phyloP scores from a whole-genome alignment of 2,329 filamentous ascomycete genomes.

The Ophiosphaerella herpotricha region DNA sequence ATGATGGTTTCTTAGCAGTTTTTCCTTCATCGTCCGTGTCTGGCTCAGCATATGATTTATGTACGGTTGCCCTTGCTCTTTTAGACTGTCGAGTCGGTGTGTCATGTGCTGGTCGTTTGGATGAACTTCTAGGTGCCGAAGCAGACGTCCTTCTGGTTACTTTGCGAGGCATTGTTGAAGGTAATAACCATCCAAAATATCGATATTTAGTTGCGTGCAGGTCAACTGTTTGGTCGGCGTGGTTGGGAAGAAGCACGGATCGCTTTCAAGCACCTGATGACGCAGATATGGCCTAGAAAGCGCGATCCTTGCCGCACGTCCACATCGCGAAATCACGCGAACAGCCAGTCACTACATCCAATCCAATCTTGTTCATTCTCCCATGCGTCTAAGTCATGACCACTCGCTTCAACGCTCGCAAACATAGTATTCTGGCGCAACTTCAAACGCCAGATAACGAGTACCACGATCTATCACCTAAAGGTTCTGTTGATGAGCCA shows the following conservation, averaged over 20 bases:
- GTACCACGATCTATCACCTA: conserved; percentile 85
- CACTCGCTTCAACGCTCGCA: conserved; percentile 58
- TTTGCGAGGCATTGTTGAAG: conserved; percentile 37
- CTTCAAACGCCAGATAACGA: conserved; percentile 70
- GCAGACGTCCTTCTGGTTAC: conserved; percentile 18
- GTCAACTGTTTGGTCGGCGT: conserved; percentile 9
- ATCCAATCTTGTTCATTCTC: too few species aligned
- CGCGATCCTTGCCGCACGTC: conserved; percentile 13
- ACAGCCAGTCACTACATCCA: not conserved
- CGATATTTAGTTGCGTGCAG: too few species aligned
- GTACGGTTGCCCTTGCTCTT: conserved; percentile 37
- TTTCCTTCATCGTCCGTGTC: conserved; percentile 31
- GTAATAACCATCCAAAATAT: too few species aligned
- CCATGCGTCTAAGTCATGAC: conserved; percentile 21
- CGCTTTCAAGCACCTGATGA: conserved; percentile 17
- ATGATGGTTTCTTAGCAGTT: conserved; percentile 17
- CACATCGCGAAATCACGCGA: conserved; percentile 29
- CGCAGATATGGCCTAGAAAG: conserved; percentile 14
- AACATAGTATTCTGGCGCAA: conserved; percentile 71
- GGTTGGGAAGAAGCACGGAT: conserved; percentile 14
- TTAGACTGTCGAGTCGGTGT: conserved; percentile 42
- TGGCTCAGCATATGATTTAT: conserved; percentile 42
- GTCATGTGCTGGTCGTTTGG: conserved; percentile 42
- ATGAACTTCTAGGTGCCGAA: conserved; percentile 33
- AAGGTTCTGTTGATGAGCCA: conserved; percentile 80